Percentiles rank a stretch among this genome's conserved stretches.
Conservation (phyloP, 257 asterid species). For the Paulownia fortunei region DNA sequence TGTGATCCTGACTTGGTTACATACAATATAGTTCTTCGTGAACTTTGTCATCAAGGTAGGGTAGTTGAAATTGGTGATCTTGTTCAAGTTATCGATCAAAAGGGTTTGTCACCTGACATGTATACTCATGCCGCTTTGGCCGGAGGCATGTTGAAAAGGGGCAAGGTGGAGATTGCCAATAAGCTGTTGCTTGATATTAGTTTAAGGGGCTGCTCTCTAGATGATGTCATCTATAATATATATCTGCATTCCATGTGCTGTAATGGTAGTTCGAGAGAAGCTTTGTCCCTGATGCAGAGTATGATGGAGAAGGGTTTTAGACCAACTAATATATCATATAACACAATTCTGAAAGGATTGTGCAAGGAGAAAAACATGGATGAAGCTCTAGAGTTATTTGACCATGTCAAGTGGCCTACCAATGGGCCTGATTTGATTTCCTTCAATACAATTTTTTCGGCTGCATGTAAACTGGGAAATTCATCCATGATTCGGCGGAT, state of each 20-base stretch:
- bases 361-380: constrained; percentile 50
- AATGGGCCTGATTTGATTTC: constrained; percentile 63
- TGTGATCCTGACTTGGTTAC: constrained; percentile 59
- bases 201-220: constrained; percentile 43
- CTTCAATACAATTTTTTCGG: constrained; percentile 59
- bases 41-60: constrained; percentile 56
- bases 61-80: constrained; percentile 44
- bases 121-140: constrained; percentile 63
- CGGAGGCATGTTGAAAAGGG: constrained; percentile 63
- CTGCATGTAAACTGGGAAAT: constrained; percentile 57
- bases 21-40: constrained; percentile 65
- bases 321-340: constrained; percentile 56
- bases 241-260: constrained; percentile 53
- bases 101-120: constrained; percentile 57
- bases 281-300: constrained; percentile 43
- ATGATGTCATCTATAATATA: constrained; percentile 51
- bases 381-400: constrained; percentile 50
- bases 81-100: constrained; percentile 42
- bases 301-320: constrained; percentile 50
- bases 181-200: constrained; percentile 43
- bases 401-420: constrained; percentile 46
- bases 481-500: constrained; percentile 43
- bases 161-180: constrained; percentile 43
- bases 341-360: constrained; percentile 59
- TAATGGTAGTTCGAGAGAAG: constrained; percentile 45